Percentiles rank a stretch among this genome's conserved stretches.
Evolutionary conservation across 306 rosid species (phyloP).

Genomic region (Arachis hypogaea): DNA sequence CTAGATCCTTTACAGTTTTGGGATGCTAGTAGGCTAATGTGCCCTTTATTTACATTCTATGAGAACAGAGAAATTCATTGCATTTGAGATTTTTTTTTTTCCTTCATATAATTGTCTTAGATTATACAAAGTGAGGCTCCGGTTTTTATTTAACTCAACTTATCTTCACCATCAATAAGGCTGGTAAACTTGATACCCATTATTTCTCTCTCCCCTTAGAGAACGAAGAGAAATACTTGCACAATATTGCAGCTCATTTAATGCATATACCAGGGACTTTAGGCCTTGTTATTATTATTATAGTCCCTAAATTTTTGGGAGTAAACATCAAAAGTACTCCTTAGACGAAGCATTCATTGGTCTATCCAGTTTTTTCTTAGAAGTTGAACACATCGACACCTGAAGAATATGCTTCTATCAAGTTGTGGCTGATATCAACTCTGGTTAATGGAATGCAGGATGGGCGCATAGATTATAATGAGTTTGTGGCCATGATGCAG

Average conservation of each 20-base stretch:
- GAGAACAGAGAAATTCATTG: conserved; percentile 2
- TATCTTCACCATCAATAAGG: conserved; percentile 2
- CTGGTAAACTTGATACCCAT: neutral
- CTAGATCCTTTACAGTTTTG: neutral
- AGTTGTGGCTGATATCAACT: neutral
- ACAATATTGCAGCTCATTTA: too few species aligned
- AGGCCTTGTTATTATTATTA: too few species aligned
- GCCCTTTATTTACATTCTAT: neutral
- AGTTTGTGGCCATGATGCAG: conserved; percentile 98
- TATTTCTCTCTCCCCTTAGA: too few species aligned
- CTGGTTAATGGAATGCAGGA: conserved; percentile 58
- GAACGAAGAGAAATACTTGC: neutral
- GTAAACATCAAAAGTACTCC: too few species aligned
- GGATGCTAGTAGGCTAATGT: neutral
- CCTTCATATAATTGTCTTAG: conserved; percentile 4
- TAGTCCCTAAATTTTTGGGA: too few species aligned
- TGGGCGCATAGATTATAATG: conserved; percentile 92
- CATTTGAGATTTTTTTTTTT: neutral
- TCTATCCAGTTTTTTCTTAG: conserved; percentile 19
- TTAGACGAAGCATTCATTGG: neutral
- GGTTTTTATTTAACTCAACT: neutral
- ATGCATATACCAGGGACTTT: too few species aligned
- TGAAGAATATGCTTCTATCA: conserved; percentile 6
- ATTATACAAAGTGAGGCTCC: neutral
- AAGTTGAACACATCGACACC: conserved; percentile 8